Percentiles rank a stretch among this genome's conserved stretches.
Evolutionary conservation across 768 basidiomycete genomes (phyloP).

Genomic region (Rhodotorula toruloides): DNA sequence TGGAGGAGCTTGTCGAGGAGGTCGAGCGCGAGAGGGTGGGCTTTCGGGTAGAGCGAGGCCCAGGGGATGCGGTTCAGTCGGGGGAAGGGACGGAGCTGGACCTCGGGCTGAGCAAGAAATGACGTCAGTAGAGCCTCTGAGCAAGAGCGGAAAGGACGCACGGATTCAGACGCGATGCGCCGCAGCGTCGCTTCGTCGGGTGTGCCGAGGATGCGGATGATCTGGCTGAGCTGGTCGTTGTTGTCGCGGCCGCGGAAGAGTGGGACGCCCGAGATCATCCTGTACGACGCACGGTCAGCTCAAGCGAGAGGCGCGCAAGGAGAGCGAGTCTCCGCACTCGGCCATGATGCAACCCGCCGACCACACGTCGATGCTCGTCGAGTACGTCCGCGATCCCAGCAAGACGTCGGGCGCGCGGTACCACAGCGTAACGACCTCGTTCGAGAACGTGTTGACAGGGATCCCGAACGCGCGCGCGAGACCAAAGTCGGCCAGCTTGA

Average conservation of each 20-base stretch:
- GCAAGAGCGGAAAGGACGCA: slow-evolving; percentile 6
- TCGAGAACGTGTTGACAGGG: slow-evolving; percentile 97
- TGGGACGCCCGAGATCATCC: slow-evolving; percentile 94
- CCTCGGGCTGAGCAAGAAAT: slow-evolving; percentile 61
- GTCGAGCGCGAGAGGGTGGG: slow-evolving; percentile 81
- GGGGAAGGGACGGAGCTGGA: slow-evolving; percentile 75
- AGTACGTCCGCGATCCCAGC: slow-evolving; percentile 92
- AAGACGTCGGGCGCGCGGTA: slow-evolving; percentile 97
- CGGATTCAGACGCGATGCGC: slow-evolving; percentile 80
- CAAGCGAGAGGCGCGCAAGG: background rate
- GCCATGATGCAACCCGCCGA: slow-evolving; percentile 98
- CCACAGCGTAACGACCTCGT: slow-evolving; percentile 99
- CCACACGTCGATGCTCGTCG: slow-evolving; percentile 98
- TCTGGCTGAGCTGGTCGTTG: slow-evolving; percentile 93
- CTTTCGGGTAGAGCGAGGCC: slow-evolving; percentile 74
- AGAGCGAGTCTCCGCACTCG: slow-evolving; percentile 50
- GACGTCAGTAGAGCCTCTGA: background rate
- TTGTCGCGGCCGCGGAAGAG: slow-evolving; percentile 95
- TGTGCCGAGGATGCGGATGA: slow-evolving; percentile 94
- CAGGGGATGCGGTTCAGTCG: slow-evolving; percentile 79
- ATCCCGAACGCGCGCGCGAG: slow-evolving; percentile 96
- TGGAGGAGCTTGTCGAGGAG: slow-evolving; percentile 89
- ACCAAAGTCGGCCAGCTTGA: slow-evolving; percentile 97
- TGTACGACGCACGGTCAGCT: background rate
- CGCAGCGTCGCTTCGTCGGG: slow-evolving; percentile 80